Evolutionary conservation across 148 eudicot species (phyloP), one percentile per base, ranked within the genome.

Genomic region (Spergularia bocconei): DNA sequence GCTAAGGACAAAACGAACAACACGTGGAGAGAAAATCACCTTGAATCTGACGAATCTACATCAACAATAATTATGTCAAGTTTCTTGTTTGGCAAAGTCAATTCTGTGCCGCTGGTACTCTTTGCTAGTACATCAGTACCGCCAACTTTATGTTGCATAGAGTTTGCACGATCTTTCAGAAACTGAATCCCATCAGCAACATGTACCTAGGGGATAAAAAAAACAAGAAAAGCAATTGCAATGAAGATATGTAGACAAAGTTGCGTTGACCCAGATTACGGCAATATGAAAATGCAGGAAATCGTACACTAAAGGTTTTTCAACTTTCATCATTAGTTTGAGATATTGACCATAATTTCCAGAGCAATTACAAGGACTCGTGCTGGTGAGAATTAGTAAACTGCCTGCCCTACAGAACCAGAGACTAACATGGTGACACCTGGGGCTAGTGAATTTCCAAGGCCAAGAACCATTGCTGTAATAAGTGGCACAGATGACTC

Each of bases 31-130:
- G 21, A 36, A 63, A 61, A 41, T 67, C 74, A 92, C 98, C 97
- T 95, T 0, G 90, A 71, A 72, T 95, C 99, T 63, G 99, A 85
- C 48, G 99, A 90, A 77, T 95, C 99, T 69, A 92, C 99, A 73
- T 95, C 99, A 76, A 95, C 80, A 55, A 95, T 80, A 56, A 95
- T 85, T 76, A 92, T 70, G 77, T 88, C 97, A 41, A 84, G 55
- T 82, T 79, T 67, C 58, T 80, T 76, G 69, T 71, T 44, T 20
- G 81, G 69, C 51, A 57, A 59, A 41, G 53, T 44, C 61, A 29
- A 51, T 63, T 75, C 76, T 39, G 17, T 74, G 73, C 70, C 36
- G 38, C 84, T 77, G 73, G 74, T 53, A 66, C 75, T 70, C 36
- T 77, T 72, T 25, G 60, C 79, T 17, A 57, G 67, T 29, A 41